Evolutionary conservation across 1,284 basidiomycete genomes (phyloP), one percentile per base, ranked within the genome.

Genomic region (Cystobasidiaceae sp.): DNA sequence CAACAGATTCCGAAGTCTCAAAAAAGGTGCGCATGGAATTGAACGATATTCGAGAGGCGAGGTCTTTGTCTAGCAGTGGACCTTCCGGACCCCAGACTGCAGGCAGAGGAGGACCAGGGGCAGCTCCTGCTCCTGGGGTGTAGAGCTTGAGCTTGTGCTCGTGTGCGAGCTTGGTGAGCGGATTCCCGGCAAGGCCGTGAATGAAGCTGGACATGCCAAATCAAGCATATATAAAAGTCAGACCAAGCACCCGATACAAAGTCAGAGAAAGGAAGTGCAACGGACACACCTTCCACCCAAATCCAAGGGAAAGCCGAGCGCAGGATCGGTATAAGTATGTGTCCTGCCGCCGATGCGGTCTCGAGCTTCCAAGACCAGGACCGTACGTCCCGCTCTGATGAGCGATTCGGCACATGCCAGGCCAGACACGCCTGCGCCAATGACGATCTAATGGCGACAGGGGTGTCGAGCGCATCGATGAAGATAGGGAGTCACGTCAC

Each of bases 311-410:
- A 32, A 30, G n/a, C 30, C 33, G 9, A 57, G 50, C 19, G 58
- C 39, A 2, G 49, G 46, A 28, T 56, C 59, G 17, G 56, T 39
- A 71, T 77, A 78, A 2, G 80, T 81, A 48, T 74, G 73, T 0
- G 80, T 79, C 25, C 81, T 82, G 66, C 92, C 92, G 70, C 93
- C 92, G 81, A 92, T 87, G 57, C 92, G 87, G 75, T 96, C 91
- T 72, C 93, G 89, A 58, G 91, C 86, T 75, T 97, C 92, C 77
- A 92, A 94, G 33, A 96, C 89, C 11, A 87, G 91, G 58, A 94
- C 90, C 28, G 78, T 78, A 78, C 94, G 90, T 2, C 92, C 92
- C 39, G 91, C 92, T 78, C 89, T 90, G 82, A 96, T 94, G 69
- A 97, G 82, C 69, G 78, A 77, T 67, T 78, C 78, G n/a, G 79